Conservation (phyloP, 768 basidiomycete genomes). For the Termitomyces sp. region DNA sequence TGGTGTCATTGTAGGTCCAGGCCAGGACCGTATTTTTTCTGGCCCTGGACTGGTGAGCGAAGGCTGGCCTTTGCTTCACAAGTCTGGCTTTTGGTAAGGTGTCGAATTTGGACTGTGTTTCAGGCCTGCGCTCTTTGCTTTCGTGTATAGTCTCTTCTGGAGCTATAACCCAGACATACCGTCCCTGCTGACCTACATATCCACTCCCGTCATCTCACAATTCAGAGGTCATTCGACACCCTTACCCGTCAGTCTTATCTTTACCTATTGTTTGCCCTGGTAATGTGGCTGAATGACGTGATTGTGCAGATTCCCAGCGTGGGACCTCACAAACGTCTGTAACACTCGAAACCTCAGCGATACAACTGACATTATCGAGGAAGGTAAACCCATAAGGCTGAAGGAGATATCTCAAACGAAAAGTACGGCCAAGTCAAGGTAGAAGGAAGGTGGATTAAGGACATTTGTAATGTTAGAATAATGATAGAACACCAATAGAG, state of each 20-base stretch:
- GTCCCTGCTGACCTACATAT: slow-evolving; percentile 74
- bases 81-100: too few species aligned
- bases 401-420: slow-evolving; percentile 20
- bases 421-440: slow-evolving; percentile 22
- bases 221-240: slow-evolving; percentile 51
- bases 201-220: slow-evolving; percentile 40
- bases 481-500: slow-evolving; percentile 11
- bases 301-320: slow-evolving; percentile 64
- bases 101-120: too few species aligned
- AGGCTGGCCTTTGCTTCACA: too few species aligned
- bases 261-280: slow-evolving; percentile 67
- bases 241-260: too few species aligned
- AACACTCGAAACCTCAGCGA: slow-evolving; percentile 36
- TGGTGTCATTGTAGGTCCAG: too few species aligned
- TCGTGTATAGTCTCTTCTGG: too few species aligned
- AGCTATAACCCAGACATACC: slow-evolving; percentile 22
- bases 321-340: slow-evolving; percentile 26
- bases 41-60: too few species aligned
- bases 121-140: too few species aligned
- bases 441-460: slow-evolving; percentile 48
- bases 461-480: neutral
- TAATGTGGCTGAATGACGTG: slow-evolving; percentile 73
- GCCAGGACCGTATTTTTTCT: too few species aligned
- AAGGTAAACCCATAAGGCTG: slow-evolving; percentile 41
- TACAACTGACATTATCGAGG: slow-evolving; percentile 59